Base-by-base conservation (phyloP, 768 basidiomycete species). In the Pulveroboletus ravenelii region DNA sequence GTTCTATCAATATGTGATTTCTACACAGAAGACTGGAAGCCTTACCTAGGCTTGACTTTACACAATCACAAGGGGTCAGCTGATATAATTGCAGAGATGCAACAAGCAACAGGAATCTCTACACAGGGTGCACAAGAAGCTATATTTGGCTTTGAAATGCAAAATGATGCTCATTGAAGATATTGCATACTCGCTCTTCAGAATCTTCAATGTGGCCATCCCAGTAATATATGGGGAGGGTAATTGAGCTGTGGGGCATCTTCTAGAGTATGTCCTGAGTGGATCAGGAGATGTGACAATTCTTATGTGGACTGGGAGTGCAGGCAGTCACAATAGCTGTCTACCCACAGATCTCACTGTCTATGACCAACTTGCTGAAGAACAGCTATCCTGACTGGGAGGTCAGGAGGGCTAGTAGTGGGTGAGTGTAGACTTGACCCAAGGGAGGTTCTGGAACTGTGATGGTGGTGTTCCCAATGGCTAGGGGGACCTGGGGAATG, bases 91-190 rank as follows among this genome's bases (percentile, higher is more conserved):
- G 30, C 31, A 0, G 57, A 58, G 31, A 58, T 58, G 51, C 20
- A 56, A 52, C n/a, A n/a, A n/a, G n/a, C n/a, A n/a, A n/a, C n/a
- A n/a, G n/a, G n/a, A n/a, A n/a, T n/a, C n/a, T n/a, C n/a, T n/a
- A n/a, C n/a, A n/a, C n/a, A n/a, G 12, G 35, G 58, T 50, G 17
- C 59, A 58, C 2, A 54, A 60, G 47, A 60, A 60, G 32, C 52
- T 60, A 9, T 49, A 30, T n/a, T 3, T 60, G 17, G 58, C 58
- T 30, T 50, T 54, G 1, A 13, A 0, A 30, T 58, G 58, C 0
- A 27, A 50, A 23, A 48, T 57, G 6, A 59, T 47, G 1, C 42
- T 18, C 3, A 42, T 29, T 10, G 56, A 58, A 18, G 55, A 56
- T 6, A 20, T 25, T 18, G 58, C 53, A 1, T 57, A 61, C 20